Conservation (phyloP, 225 moss, liverwort and hornwort species). For the Anthoceros angustus region DNA sequence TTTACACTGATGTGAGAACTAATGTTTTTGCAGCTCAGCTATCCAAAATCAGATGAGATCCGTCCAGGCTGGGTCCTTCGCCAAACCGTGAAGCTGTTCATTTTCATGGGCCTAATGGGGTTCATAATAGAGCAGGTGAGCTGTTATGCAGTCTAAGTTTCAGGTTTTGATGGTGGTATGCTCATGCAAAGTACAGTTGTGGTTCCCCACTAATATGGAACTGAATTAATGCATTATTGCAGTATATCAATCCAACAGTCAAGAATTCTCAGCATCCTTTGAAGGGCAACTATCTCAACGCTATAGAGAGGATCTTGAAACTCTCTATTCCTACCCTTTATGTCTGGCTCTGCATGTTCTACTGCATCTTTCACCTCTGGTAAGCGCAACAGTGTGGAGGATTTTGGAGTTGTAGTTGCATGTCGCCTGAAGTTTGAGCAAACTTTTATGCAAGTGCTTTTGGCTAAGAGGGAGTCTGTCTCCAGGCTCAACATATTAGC, state of each 20-base stretch:
- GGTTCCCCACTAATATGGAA: not conserved
- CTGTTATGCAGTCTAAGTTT: constrained; percentile 1
- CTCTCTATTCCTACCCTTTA: constrained; percentile 86
- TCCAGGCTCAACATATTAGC: constrained; percentile 86
- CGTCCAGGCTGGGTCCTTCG: constrained; percentile 84
- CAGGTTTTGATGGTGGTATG: not conserved
- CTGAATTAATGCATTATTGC: constrained; percentile 14
- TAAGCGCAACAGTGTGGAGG: constrained; percentile 6
- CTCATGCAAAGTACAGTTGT: not conserved
- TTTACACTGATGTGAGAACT: not conserved
- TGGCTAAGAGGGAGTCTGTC: not conserved
- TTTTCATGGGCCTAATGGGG: constrained; percentile 75
- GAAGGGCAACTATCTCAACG: constrained; percentile 68
- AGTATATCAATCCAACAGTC: constrained; percentile 91
- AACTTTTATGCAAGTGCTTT: not conserved
- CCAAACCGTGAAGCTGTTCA: constrained; percentile 56
- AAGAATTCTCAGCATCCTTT: constrained; percentile 83
- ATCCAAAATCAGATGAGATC: constrained; percentile 49
- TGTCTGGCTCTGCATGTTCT: constrained; percentile 94
- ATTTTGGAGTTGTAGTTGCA: not conserved
- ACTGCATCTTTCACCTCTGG: constrained; percentile 98
- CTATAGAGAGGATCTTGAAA: constrained; percentile 80
- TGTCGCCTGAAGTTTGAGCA: not conserved
- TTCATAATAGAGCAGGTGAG: constrained; percentile 87
- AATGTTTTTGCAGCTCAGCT: constrained; percentile 48